phyloP scores from a whole-genome alignment of 2,329 filamentous ascomycete genomes.

The Dactylellina haptotyla region DNA sequence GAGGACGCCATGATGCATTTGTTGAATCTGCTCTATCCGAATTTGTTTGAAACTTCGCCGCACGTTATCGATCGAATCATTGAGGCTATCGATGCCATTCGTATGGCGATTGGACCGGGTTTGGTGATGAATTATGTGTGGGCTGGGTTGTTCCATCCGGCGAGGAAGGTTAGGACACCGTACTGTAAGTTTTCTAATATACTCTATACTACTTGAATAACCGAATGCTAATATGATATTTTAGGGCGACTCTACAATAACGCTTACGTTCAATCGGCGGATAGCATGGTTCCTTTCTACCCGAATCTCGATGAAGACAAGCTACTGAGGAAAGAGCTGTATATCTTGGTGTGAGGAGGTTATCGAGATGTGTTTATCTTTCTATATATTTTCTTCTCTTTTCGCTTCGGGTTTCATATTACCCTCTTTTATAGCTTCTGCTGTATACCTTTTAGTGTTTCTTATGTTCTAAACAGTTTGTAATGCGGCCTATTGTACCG shows the following conservation, averaged over 20 bases:
- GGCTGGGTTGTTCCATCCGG: constrained; percentile 96
- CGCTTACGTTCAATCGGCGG: constrained; percentile 90
- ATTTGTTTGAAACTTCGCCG: constrained; percentile 95
- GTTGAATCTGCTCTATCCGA: constrained; percentile 94
- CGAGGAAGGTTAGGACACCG: constrained; percentile 89
- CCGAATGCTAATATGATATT: constrained; percentile 10
- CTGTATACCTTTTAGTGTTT: constrained; percentile 17
- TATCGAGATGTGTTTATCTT: constrained; percentile 6
- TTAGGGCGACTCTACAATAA: constrained; percentile 82
- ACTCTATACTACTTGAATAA: not conserved
- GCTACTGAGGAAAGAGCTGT: constrained; percentile 80
- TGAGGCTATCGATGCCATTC: constrained; percentile 94
- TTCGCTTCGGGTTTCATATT: not conserved
- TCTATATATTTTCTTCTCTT: constrained; percentile 3
- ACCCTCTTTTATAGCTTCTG: constrained; percentile 7
- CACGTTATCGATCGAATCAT: constrained; percentile 99
- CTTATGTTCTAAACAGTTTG: constrained; percentile 13
- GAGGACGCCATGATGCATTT: constrained; percentile 99
- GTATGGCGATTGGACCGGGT: constrained; percentile 90
- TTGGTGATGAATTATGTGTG: constrained; percentile 97
- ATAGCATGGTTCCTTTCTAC: constrained; percentile 96
- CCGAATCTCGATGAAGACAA: constrained; percentile 84
- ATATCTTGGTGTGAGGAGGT: constrained; percentile 75
- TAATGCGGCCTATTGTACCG: constrained; percentile 36
- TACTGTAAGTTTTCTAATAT: constrained; percentile 74